Base-by-base conservation (phyloP, 805 yeast genomes). In the Cyberlindnera sargentensis region DNA sequence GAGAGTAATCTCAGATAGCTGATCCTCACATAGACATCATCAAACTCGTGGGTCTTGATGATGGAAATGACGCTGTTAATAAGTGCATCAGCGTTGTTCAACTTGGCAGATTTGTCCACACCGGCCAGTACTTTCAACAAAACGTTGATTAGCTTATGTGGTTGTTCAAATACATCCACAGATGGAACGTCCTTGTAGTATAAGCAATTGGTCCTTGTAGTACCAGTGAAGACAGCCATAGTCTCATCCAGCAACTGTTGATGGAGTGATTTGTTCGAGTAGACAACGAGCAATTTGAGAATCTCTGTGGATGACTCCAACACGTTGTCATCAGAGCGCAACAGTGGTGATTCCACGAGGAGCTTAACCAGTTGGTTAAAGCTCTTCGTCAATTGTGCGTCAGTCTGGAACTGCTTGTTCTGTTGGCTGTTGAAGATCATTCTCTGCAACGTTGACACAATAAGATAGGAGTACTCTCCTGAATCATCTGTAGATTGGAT, bases 1-100 rank as follows among this genome's bases (percentile, higher is more conserved):
- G 85, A 66, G 5, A 82, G 47, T 10, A 72, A 58, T 45, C 85
- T 77, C 34, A 84, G 65, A 49, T 78, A 78, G 0, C 78, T 76
- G n/a, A 78, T 61, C 46, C 78, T 68, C 29, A 50, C 42, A 23
- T 50, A 58, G 1, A 40, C 32, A 31, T 52, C 54, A 0, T 36
- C 32, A 26, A 39, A 41, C 8, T 38, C 53, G 48, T 11, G 25
- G 5, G 29, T 15, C 15, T 40, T 38, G 46, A 57, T 25, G 27
- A 31, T 4, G 52, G 39, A 5, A 52, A 40, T n/a, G 41, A 44
- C 10, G 9, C 26, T 31, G 6, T 33, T 41, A 9, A 59, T 37
- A 8, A 47, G 45, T 3, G 36, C 48, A 3, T 56, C 42, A 6
- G 39, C 52, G 2, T 53, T 41, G 1, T 61, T 60, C 11, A 70